phyloP scores from a whole-genome alignment of 2,329 filamentous ascomycete genomes.

The Fonsecaea nubica region DNA sequence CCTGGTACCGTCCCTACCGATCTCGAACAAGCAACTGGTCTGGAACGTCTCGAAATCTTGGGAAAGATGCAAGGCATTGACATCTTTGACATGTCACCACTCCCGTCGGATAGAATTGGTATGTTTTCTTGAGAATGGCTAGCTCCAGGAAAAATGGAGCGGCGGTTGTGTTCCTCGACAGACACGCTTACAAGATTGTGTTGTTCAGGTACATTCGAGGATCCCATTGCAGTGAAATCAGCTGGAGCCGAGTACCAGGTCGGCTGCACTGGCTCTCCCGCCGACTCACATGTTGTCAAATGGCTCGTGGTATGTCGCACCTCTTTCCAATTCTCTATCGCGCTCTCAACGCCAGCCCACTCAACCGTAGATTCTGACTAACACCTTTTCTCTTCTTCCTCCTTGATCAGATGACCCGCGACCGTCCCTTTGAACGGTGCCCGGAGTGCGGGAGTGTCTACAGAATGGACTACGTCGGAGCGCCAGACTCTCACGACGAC shows the following conservation, averaged over 20 bases:
- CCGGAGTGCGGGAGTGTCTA: slow-evolving; percentile 94
- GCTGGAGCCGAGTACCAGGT: slow-evolving; percentile 95
- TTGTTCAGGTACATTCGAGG: slow-evolving; percentile 75
- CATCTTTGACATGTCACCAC: slow-evolving; percentile 96
- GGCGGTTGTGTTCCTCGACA: slow-evolving; percentile 10
- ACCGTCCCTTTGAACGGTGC: slow-evolving; percentile 93
- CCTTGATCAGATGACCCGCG: slow-evolving; percentile 72
- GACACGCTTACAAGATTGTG: slow-evolving; percentile 3
- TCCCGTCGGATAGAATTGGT: slow-evolving; percentile 90
- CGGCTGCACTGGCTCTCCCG: slow-evolving; percentile 93
- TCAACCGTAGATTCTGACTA: slow-evolving; percentile 11
- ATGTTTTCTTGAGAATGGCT: slow-evolving; percentile 43
- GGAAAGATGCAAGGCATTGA: slow-evolving; percentile 99
- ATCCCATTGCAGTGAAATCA: slow-evolving; percentile 89
- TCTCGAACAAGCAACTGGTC: slow-evolving; percentile 92
- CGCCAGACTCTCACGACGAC: slow-evolving; percentile 71
- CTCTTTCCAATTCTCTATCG: not conserved
- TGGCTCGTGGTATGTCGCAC: slow-evolving; percentile 79
- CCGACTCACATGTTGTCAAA: slow-evolving; percentile 85
- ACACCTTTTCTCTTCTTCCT: slow-evolving; percentile 1
- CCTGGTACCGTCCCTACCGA: slow-evolving; percentile 89
- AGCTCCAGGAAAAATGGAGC: not conserved
- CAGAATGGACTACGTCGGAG: slow-evolving; percentile 97
- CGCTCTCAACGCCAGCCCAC: not conserved
- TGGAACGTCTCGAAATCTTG: slow-evolving; percentile 97